Evolutionary conservation across 306 rosid genomes (phyloP), one percentile per base, ranked within the genome.

Genomic region (Coriaria nepalensis): DNA sequence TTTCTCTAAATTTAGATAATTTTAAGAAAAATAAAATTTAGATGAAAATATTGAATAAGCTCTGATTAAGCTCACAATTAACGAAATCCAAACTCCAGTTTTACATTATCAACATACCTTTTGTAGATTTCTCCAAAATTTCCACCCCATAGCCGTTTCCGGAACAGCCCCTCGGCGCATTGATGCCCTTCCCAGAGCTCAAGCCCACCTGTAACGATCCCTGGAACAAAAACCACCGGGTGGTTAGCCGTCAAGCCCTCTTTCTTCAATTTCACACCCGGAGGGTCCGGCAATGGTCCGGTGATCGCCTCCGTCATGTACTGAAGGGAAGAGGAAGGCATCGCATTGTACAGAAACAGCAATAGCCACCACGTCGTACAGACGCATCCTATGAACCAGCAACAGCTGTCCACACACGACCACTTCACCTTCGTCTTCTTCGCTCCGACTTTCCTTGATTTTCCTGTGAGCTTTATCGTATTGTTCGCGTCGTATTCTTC

Each of bases 131-230:
- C 94, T 12, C 94, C 92, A 52, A 84, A 84, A 7, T 86, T 80
- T 48, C 92, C 92, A 34, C 94, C 94, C 92, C 81, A 80, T 50
- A 84, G 77, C 11, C 87, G 72, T 51, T 84, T 84, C 55, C 94
- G 63, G 67, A 84, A 78, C 55, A 84, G 54, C 7, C 87, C 92
- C 6, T 84, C 87, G 0, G 92, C 74, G 56, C 87, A 84, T 10
- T 63, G 81, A 34, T 66, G 94, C 20, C 94, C 94, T 61, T 80
- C 94, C 94, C 94, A 84, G 6, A 84, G 68, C 37, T 84, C 92
- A 13, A 84, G 94, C 13, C 83, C 92, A 10, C 94, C 86, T 3
- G 86, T 84, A 46, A 84, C 92, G 35, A 84, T 84, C 9, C 92
- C 87, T 0, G 92, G 92, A 44, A 84, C 94, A 38, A 84, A 84